phyloP scores from a whole-genome alignment of 2,329 filamentous ascomycete species.

The Pseudopithomyces maydicus region DNA sequence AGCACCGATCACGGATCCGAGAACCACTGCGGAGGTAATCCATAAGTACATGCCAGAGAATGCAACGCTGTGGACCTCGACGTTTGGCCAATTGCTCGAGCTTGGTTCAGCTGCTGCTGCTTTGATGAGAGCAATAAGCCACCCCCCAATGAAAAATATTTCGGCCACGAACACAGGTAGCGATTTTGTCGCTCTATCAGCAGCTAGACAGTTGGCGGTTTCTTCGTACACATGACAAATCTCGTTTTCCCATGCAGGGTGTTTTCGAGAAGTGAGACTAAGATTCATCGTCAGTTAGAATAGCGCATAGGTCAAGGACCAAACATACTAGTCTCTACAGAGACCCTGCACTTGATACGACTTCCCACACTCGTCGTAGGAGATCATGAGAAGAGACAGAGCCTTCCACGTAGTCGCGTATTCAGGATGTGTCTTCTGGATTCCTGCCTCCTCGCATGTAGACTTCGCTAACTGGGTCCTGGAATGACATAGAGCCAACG shows the following conservation, averaged over 20 bases:
- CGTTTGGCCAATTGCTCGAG: slow-evolving; percentile 23
- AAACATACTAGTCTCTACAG: slow-evolving; percentile 17
- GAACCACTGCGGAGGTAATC: slow-evolving; percentile 20
- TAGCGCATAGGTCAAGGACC: not conserved
- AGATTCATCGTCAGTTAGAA: not conserved
- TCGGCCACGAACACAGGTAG: slow-evolving; percentile 23
- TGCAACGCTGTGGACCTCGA: slow-evolving; percentile 22
- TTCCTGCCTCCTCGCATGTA: slow-evolving; percentile 7
- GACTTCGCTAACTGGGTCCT: slow-evolving; percentile 16
- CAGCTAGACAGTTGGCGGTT: slow-evolving; percentile 17
- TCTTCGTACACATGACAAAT: slow-evolving; percentile 23
- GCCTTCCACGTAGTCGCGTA: slow-evolving; percentile 22
- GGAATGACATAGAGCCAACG: slow-evolving; percentile 15
- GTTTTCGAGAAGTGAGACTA: slow-evolving; percentile 2
- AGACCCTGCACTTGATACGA: slow-evolving; percentile 10
- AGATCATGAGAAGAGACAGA: slow-evolving; percentile 24
- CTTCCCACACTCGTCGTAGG: slow-evolving; percentile 26
- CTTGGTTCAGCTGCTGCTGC: slow-evolving; percentile 21
- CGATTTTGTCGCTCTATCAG: slow-evolving; percentile 19
- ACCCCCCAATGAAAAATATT: slow-evolving; percentile 22
- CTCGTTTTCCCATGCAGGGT: slow-evolving; percentile 12
- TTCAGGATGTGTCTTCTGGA: not conserved
- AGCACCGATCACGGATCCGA: slow-evolving; percentile 20
- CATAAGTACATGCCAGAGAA: slow-evolving; percentile 26
- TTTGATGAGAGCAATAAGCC: slow-evolving; percentile 23